phyloP scores from a whole-genome alignment of 108 stramenopile genomes.

The Seminavis robusta region DNA sequence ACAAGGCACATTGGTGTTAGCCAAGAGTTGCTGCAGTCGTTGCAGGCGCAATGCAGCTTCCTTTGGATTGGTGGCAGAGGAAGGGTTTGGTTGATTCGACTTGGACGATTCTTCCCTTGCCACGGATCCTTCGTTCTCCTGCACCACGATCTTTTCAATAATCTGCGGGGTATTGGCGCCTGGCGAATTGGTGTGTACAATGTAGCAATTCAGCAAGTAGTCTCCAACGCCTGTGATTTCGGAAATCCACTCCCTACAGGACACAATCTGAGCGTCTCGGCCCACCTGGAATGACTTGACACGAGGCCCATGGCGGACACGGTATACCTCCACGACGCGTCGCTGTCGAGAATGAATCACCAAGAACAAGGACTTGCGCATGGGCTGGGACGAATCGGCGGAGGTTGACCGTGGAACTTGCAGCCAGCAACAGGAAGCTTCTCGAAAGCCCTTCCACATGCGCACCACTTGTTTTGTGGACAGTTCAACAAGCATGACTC shows the following conservation, averaged over 20 bases:
- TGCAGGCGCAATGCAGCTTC: constrained; percentile 58
- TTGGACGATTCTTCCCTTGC: constrained; percentile 10
- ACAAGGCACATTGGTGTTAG: constrained; percentile 56
- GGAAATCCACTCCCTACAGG: constrained; percentile 23
- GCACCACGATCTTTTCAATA: constrained; percentile 33
- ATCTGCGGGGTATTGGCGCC: constrained; percentile 31
- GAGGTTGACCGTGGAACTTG: constrained; percentile 29
- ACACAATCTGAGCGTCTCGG: constrained; percentile 36
- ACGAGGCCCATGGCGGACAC: constrained; percentile 52
- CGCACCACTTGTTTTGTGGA: constrained; percentile 70
- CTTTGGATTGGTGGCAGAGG: constrained; percentile 1
- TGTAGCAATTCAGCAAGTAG: constrained; percentile 26
- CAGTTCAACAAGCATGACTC: constrained; percentile 72
- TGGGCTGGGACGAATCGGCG: constrained; percentile 7
- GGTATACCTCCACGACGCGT: constrained; percentile 69
- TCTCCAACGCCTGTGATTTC: too few relatives aligned
- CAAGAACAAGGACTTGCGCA: constrained; percentile 33
- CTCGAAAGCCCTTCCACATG: constrained; percentile 85
- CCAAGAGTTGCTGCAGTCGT: constrained; percentile 65
- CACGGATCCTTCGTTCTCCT: constrained; percentile 30
- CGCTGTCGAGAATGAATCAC: constrained; percentile 71
- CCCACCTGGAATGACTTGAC: constrained; percentile 42
- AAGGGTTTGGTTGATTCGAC: not conserved
- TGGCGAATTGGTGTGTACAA: constrained; percentile 31
- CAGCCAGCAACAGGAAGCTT: constrained; percentile 63